Conservation (phyloP, 805 yeast species). For the Sungouiella blattae region DNA sequence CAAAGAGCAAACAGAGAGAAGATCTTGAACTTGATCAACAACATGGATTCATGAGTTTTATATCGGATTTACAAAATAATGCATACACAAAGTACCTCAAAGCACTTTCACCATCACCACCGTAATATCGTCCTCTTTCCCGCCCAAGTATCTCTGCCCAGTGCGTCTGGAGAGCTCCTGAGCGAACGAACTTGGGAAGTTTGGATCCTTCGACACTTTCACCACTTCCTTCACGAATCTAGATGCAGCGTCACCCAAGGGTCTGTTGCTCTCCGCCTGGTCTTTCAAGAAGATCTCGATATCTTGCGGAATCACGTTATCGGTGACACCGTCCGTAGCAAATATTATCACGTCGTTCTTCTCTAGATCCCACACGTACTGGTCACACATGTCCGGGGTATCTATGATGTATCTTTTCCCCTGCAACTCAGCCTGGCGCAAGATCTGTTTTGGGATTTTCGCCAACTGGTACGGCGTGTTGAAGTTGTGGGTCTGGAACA, state of each 20-base stretch:
- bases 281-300: conserved; percentile 67
- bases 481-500: conserved; percentile 79
- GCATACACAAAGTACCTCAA: not conserved
- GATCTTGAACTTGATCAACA: conserved; percentile 53
- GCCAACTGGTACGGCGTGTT: conserved; percentile 92
- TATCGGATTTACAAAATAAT: no score
- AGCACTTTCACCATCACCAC: conserved; percentile 66
- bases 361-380: conserved; percentile 59
- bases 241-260: conserved; percentile 45
- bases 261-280: conserved; percentile 28
- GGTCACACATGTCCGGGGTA: conserved; percentile 65
- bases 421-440: conserved; percentile 48
- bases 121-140: conserved; percentile 94
- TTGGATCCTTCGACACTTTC: conserved; percentile 64
- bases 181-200: conserved; percentile 81
- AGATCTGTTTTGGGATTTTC: conserved; percentile 65
- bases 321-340: conserved; percentile 93
- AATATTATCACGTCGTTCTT: conserved; percentile 75
- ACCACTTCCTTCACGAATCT: conserved; percentile 65
- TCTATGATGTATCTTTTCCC: conserved; percentile 69
- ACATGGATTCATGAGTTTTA: conserved; percentile 23
- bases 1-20: conserved; percentile 51
- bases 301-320: conserved; percentile 73
- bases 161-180: conserved; percentile 66
- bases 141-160: conserved; percentile 75